These are phyloP conservation scores for Manihot esculenta DNA, from an alignment of 441 rosid species.

Conservation along the genomic window DNA sequence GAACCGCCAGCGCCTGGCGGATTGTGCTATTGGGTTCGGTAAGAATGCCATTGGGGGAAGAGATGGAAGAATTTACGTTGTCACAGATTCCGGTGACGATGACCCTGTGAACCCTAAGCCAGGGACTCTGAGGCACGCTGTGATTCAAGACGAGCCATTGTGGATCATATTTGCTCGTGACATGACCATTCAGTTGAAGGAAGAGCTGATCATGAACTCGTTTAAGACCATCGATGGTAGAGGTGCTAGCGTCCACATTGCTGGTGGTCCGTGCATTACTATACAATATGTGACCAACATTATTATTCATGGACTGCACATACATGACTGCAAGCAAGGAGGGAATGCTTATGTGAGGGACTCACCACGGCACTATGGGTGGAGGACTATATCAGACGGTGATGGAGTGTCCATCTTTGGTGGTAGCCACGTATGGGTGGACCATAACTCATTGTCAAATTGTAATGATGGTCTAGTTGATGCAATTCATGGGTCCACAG, in stretches of 20 bases:
- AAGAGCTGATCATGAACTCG: slow-evolving; percentile 89
- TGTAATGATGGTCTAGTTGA: slow-evolving; percentile 81
- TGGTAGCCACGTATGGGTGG: slow-evolving; percentile 88
- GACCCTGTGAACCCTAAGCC: slow-evolving; percentile 81
- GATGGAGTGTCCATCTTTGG: slow-evolving; percentile 95
- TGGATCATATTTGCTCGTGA: slow-evolving; percentile 86
- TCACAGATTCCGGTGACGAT: slow-evolving; percentile 61
- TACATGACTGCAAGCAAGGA: slow-evolving; percentile 89
- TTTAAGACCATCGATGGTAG: slow-evolving; percentile 87
- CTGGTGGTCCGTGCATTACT: slow-evolving; percentile 91
- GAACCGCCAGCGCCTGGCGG: slow-evolving; percentile 72
- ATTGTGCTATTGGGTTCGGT: slow-evolving; percentile 90
- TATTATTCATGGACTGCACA: slow-evolving; percentile 76
- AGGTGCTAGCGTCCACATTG: slow-evolving; percentile 84
- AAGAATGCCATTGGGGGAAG: slow-evolving; percentile 83
- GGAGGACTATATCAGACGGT: slow-evolving; percentile 81
- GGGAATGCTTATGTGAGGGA: slow-evolving; percentile 78
- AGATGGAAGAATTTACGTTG: slow-evolving; percentile 78
- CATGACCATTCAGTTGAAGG: slow-evolving; percentile 82
- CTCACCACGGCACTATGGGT: slow-evolving; percentile 79
- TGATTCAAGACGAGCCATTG: slow-evolving; percentile 75
- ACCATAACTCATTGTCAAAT: slow-evolving; percentile 76
- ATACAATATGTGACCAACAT: slow-evolving; percentile 83
- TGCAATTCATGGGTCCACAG: slow-evolving; percentile 81
- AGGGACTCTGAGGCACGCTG: slow-evolving; percentile 79